Evolutionary conservation across 495 filamentous ascomycete genomes (phyloP), one percentile per base, ranked within the genome.

Genomic region (Lophiotrema nucula): DNA sequence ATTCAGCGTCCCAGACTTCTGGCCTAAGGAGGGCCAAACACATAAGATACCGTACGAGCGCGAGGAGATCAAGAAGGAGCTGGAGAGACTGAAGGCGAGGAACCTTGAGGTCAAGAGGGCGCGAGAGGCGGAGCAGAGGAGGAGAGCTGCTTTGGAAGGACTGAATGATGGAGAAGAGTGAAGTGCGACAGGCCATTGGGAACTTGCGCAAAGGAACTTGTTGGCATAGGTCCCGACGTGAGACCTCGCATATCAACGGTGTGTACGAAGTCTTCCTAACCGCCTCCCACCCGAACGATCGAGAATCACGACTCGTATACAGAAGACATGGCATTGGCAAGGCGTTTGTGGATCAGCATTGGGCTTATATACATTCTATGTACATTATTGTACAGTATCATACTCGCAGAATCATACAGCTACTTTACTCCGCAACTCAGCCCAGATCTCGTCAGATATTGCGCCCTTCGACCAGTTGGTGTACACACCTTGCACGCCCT

Each of bases 1-100:
- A 56, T 99, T 99, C 77, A 68, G 79, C 41, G 88, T 96, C 1
- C 84, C 87, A 12, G 87, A 87, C 56, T 99, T 99, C 81, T 99
- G 93, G 93, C 93, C 93, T 21, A 88, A 85, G 63, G 77, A 83
- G 27, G 87, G 88, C 58, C 81, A 92, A 70, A 89, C 89, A 37
- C 87, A 99, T 73, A 88, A 80, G 68, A 90, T 99, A 46, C 93
- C 93, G 0, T 81, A 86, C 38, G 91, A 97, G 60, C 83, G 79
- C 58, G 92, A 96, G 31, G 93, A 99, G 74, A 92, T 68, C 16
- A 47, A 51, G 39, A 52, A 51, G 25, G 65, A 68, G 58, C 15
- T 68, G 41, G 54, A 65, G 53, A 55, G 65, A 42, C 27, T 68
- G 49, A 65, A 47, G 54, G 47, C 47, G 54, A 49, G 50, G 62